phyloP scores from a whole-genome alignment of 2,329 filamentous ascomycete genomes.

The Fusarium guadeloupense region DNA sequence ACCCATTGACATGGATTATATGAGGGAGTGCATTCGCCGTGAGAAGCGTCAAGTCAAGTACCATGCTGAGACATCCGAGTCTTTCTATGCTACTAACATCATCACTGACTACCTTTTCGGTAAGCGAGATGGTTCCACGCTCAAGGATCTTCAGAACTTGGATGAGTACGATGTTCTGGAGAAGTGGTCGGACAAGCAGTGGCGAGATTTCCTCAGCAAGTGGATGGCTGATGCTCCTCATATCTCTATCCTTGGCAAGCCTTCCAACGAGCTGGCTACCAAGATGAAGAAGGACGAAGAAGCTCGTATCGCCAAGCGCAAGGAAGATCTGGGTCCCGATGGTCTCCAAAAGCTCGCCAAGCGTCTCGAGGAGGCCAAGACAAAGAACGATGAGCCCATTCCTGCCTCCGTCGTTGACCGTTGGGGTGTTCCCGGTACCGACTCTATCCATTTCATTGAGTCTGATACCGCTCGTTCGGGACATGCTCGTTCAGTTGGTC shows the following conservation, averaged over 20 bases:
- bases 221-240: constrained; percentile 89
- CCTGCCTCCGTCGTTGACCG: constrained; percentile 81
- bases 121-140: constrained; percentile 80
- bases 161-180: constrained; percentile 74
- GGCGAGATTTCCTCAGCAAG: constrained; percentile 81
- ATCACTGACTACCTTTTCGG: constrained; percentile 95
- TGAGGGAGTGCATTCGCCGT: constrained; percentile 85
- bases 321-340: constrained; percentile 80
- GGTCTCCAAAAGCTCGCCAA: constrained; percentile 79
- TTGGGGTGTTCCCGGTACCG: constrained; percentile 83
- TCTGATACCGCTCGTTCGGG: constrained; percentile 87
- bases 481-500: constrained; percentile 75
- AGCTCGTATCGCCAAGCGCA: constrained; percentile 79
- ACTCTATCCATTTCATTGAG: constrained; percentile 94
- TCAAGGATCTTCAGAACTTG: constrained; percentile 67
- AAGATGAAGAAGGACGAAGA: constrained; percentile 86
- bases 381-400: constrained; percentile 87
- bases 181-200: constrained; percentile 83
- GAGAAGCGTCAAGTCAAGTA: constrained; percentile 85
- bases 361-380: constrained; percentile 83
- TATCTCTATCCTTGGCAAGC: constrained; percentile 87
- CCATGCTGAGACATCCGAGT: constrained; percentile 80
- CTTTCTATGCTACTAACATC: constrained; percentile 84
- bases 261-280: constrained; percentile 80
- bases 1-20: constrained; percentile 87